Conservation (phyloP, 768 basidiomycete species). For the Clitopilus hobsonii region DNA sequence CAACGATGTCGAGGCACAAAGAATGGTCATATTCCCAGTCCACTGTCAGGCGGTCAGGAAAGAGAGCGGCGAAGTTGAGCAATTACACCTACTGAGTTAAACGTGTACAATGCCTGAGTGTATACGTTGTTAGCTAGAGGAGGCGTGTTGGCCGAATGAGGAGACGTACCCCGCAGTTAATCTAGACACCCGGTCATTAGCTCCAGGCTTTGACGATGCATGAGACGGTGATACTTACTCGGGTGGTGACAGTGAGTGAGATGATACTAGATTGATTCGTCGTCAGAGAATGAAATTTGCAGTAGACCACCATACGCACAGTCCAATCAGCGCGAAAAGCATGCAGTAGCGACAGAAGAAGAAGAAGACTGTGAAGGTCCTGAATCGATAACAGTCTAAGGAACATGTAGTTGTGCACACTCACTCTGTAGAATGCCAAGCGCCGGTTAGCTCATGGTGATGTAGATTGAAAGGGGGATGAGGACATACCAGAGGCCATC, state of each 20-base stretch:
- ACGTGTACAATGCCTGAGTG: slow-evolving; percentile 55
- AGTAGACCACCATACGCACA: slow-evolving; percentile 35
- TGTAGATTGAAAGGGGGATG: neutral
- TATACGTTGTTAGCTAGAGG: slow-evolving; percentile 1
- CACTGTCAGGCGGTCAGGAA: slow-evolving; percentile 30
- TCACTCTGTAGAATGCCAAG: slow-evolving; percentile 7
- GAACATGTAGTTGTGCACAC: neutral
- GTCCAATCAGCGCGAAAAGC: slow-evolving; percentile 57
- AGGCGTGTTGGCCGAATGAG: neutral
- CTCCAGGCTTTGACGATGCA: neutral
- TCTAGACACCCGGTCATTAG: slow-evolving; percentile 25
- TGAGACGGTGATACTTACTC: slow-evolving; percentile 28
- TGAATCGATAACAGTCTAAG: neutral
- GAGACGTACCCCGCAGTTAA: slow-evolving; percentile 53
- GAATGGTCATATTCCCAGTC: slow-evolving; percentile 61
- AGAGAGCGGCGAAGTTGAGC: neutral
- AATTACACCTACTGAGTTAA: slow-evolving; percentile 50
- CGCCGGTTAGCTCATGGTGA: neutral
- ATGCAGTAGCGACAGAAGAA: slow-evolving; percentile 72
- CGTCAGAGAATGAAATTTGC: neutral
- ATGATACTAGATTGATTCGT: slow-evolving; percentile 39
- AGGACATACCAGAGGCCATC: slow-evolving; percentile 70
- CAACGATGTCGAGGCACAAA: slow-evolving; percentile 62
- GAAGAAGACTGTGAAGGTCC: slow-evolving; percentile 43
- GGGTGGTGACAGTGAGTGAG: slow-evolving; percentile 46